Evolutionary conservation across 2,329 filamentous ascomycete genomes (phyloP).

Genomic region (Scortechinia acanthostroma): DNA sequence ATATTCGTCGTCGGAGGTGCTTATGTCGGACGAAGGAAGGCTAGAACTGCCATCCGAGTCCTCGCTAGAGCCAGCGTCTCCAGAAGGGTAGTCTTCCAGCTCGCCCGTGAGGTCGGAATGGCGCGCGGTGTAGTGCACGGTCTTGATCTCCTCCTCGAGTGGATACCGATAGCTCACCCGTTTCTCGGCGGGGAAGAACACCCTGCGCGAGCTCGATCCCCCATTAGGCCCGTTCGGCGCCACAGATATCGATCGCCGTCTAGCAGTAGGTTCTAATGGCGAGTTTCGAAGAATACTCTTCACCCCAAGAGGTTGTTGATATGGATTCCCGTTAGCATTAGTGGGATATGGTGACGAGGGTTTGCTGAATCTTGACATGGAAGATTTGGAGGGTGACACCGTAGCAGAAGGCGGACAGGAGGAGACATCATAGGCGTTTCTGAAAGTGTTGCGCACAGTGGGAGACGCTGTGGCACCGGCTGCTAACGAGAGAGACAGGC

Average conservation of each 20-base stretch:
- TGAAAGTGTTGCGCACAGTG: conserved; percentile 53
- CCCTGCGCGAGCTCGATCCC: conserved; percentile 20
- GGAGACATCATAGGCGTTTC: conserved; percentile 43
- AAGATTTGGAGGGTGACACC: conserved; percentile 14
- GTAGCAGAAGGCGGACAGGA: conserved; percentile 20
- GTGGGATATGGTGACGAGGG: conserved; percentile 3
- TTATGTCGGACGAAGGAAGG: background rate
- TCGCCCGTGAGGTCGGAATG: conserved; percentile 44
- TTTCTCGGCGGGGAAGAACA: conserved; percentile 45
- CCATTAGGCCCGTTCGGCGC: conserved; percentile 18
- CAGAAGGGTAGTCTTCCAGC: conserved; percentile 5
- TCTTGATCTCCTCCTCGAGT: conserved; percentile 51
- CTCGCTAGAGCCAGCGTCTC: background rate
- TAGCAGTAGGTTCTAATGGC: conserved; percentile 19
- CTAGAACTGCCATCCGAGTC: background rate
- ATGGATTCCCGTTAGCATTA: conserved; percentile 15
- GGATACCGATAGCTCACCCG: conserved; percentile 45
- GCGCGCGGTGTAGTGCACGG: conserved; percentile 40
- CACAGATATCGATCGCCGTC: conserved; percentile 27
- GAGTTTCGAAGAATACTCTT: conserved; percentile 36
- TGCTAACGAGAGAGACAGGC: conserved; percentile 40
- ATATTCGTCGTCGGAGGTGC: background rate
- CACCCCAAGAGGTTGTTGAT: conserved; percentile 31
- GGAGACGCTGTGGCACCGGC: conserved; percentile 40
- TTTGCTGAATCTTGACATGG: background rate